phyloP scores from a whole-genome alignment of 805 yeast species.

The Yamadazyma philogaea region DNA sequence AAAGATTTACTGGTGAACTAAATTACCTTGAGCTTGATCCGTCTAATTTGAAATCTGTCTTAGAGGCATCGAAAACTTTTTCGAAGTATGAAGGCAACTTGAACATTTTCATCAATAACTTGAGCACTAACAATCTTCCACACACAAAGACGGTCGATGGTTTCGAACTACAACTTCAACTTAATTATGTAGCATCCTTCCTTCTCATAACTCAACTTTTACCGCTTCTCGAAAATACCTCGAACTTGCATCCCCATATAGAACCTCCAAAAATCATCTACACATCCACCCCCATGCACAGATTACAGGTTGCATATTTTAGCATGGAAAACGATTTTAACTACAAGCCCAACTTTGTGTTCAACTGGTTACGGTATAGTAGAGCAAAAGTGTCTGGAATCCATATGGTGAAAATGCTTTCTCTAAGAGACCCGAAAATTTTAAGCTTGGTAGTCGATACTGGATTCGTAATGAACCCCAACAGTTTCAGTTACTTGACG shows the following conservation, averaged over 20 bases:
- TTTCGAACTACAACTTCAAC: slow-evolving; percentile 77
- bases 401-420: slow-evolving; percentile 63
- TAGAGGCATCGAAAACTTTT: slow-evolving; percentile 46
- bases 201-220: slow-evolving; percentile 48
- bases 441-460: slow-evolving; percentile 72
- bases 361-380: slow-evolving; percentile 77
- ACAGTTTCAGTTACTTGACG: slow-evolving; percentile 73
- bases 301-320: slow-evolving; percentile 48
- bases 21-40: slow-evolving; percentile 38
- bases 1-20: slow-evolving; percentile 34
- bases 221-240: slow-evolving; percentile 46
- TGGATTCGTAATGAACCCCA: slow-evolving; percentile 82
- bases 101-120: slow-evolving; percentile 69
- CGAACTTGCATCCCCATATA: slow-evolving; percentile 20
- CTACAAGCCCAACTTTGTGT: slow-evolving; percentile 60
- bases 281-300: slow-evolving; percentile 65
- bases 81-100: slow-evolving; percentile 45
- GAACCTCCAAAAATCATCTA: slow-evolving; percentile 55
- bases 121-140: slow-evolving; percentile 81
- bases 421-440: slow-evolving; percentile 64
- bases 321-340: slow-evolving; percentile 49
- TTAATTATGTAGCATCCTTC: slow-evolving; percentile 75
- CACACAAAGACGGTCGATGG: slow-evolving; percentile 60
- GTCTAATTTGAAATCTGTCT: slow-evolving; percentile 30
- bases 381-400: slow-evolving; percentile 75